Evolutionary conservation across 805 yeast genomes (phyloP).

Genomic region (Candida qinlingensis): DNA sequence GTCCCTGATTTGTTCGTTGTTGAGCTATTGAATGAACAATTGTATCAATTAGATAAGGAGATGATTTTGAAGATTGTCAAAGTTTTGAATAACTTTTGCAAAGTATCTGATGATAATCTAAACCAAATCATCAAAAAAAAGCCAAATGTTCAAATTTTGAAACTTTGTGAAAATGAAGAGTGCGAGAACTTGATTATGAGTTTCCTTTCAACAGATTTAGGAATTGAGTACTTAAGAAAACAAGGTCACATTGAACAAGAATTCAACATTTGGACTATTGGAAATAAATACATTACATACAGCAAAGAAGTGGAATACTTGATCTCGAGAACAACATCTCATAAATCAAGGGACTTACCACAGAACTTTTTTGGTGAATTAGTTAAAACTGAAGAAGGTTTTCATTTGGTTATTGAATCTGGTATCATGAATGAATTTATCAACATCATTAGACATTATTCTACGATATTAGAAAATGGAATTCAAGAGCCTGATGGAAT

Average conservation of each 20-base stretch:
- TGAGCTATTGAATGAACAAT: constrained; percentile 53
- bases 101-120: constrained; percentile 44
- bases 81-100: constrained; percentile 47
- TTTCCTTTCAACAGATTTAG: constrained; percentile 59
- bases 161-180: constrained; percentile 7
- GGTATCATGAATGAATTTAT: constrained; percentile 40
- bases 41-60: constrained; percentile 59
- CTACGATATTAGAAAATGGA: constrained; percentile 21
- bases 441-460: constrained; percentile 30
- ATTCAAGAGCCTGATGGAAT: constrained; percentile 24
- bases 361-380: constrained; percentile 76
- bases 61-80: constrained; percentile 55
- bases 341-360: constrained; percentile 33
- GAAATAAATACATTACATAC: constrained; percentile 38
- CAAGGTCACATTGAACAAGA: constrained; percentile 59
- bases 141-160: constrained; percentile 45
- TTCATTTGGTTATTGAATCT: constrained; percentile 48
- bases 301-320: constrained; percentile 44
- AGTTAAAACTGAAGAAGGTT: constrained; percentile 77
- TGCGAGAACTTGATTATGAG: constrained; percentile 56
- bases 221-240: constrained; percentile 60
- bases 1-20: constrained; percentile 37
- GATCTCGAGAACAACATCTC: constrained; percentile 14
- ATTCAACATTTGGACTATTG: constrained; percentile 60
- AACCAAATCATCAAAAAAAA: constrained; percentile 43